phyloP scores from a whole-genome alignment of 768 basidiomycete genomes.

The Russula virescens region DNA sequence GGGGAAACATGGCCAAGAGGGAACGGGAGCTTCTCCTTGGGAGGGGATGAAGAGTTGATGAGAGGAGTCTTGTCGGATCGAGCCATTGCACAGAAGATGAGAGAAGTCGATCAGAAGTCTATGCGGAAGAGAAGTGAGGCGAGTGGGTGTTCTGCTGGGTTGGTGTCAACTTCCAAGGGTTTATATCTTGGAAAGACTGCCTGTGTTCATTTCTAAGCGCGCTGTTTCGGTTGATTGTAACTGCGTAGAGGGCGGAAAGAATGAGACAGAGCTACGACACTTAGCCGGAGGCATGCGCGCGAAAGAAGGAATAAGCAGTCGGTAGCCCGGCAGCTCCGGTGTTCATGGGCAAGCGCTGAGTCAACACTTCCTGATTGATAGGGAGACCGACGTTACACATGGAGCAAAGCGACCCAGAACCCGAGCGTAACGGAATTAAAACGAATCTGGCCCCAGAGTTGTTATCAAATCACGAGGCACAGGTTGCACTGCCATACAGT shows the following conservation, averaged over 20 bases:
- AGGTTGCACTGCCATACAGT: background rate
- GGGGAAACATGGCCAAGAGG: constrained; percentile 22
- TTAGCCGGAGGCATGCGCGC: background rate
- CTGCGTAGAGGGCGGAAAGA: constrained; percentile 1
- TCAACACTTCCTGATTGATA: constrained; percentile 11
- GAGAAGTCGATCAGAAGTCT: background rate
- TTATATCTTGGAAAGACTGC: constrained; percentile 6
- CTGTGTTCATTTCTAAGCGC: background rate
- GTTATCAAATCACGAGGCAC: background rate
- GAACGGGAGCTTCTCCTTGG: constrained; percentile 22
- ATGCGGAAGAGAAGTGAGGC: background rate
- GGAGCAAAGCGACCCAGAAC: background rate
- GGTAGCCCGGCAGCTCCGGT: constrained; percentile 2
- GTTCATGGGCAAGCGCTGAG: background rate
- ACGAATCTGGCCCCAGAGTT: background rate
- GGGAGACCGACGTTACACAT: background rate
- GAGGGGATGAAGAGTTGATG: constrained; percentile 1
- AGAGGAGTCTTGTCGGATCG: constrained; percentile 11
- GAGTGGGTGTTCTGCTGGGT: background rate
- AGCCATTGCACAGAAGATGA: constrained; percentile 4
- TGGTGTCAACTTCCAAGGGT: background rate
- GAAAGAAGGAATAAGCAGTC: background rate
- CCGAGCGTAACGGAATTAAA: constrained; percentile 1
- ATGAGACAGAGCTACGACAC: background rate
- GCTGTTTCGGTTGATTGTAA: background rate